Percentiles rank a stretch among this genome's conserved stretches.
phyloP scores from a whole-genome alignment of 2,329 filamentous ascomycete genomes.

The Microdochium paspali region DNA sequence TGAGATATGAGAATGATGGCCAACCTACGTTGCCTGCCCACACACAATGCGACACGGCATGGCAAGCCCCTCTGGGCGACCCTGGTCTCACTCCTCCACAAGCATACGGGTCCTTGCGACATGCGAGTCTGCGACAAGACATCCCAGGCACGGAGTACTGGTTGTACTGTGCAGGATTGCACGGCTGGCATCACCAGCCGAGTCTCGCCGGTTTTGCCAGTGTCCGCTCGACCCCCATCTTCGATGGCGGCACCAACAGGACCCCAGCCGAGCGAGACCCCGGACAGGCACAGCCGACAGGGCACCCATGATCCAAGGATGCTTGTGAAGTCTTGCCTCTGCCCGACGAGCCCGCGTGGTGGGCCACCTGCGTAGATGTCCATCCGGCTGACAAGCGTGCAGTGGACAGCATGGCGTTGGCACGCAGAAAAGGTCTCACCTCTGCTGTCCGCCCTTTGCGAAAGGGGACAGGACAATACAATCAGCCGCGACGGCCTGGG shows the following conservation, averaged over 20 bases:
- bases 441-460: not conserved
- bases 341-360: too few relatives aligned
- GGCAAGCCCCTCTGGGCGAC: not conserved
- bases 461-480: not conserved
- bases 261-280: too few relatives aligned
- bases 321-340: too few relatives aligned
- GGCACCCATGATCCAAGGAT: too few relatives aligned
- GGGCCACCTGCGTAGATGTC: too few relatives aligned
- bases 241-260: not conserved
- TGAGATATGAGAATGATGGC: too few relatives aligned
- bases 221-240: not conserved
- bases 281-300: too few relatives aligned
- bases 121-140: not conserved
- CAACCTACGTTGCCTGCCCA: not conserved
- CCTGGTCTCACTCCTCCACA: not conserved
- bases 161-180: not conserved
- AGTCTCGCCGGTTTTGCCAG: too few relatives aligned
- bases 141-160: not conserved
- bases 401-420: too few relatives aligned
- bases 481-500: not conserved
- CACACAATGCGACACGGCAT: not conserved
- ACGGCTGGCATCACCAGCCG: too few relatives aligned
- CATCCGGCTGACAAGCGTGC: too few relatives aligned
- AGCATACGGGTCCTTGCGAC: not conserved
- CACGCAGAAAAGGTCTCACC: not conserved